Base-by-base conservation (phyloP, 2,329 filamentous ascomycete species). In the Exophiala aquamarina region DNA sequence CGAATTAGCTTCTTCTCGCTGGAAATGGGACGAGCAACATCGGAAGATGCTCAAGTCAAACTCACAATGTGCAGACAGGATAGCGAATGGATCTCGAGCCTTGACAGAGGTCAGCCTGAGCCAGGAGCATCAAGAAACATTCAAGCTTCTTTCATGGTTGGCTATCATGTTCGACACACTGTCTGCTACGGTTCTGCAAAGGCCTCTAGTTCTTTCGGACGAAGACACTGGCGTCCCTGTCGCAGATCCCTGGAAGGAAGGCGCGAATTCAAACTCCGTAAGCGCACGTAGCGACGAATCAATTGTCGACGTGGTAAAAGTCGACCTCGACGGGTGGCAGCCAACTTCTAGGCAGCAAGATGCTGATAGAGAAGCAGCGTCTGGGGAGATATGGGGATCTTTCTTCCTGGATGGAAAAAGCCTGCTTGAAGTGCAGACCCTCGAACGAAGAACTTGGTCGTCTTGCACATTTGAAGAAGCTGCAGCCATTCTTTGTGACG, bases 131-230 rank as follows among this genome's bases (percentile, higher is more conserved):
- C 63, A 65, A 17, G 65, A 70, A 10, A 81, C 79, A 0, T 66
- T 82, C 21, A 70, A 75, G 10, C 62, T 82, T 8, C 58, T 82
- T 2, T 81, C 77, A 56, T 83, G 79, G 79, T 65, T 83, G 11
- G 75, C 74, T 0, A 66, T 81, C 37, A 82, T 82, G 78, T 77
- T 80, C 37, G 78, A 82, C 56, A 82, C 78, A 0, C 63, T 81
- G 6, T 78, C 76, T 0, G 72, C 79, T 0, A 76, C 77, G 1
- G 77, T 82, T 67, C 70, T 74, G 41, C 66, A 70, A 37, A 68
- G 71, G 1, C 70, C 72, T 2, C 56, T 72, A 0, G 69, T 74
- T 1, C 66, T 75, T 5, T 68, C 69, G 2, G 70, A 74, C 47
- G 71, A 74, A 52, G 72, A 75, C 46, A 73, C 70, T 41, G 66